A percentile compares a stretch with the other conserved stretches of the same genome.
These are phyloP conservation scores for Epichloe scottii DNA, from an alignment of 2,329 filamentous ascomycete genomes.

Conservation along the genomic window DNA sequence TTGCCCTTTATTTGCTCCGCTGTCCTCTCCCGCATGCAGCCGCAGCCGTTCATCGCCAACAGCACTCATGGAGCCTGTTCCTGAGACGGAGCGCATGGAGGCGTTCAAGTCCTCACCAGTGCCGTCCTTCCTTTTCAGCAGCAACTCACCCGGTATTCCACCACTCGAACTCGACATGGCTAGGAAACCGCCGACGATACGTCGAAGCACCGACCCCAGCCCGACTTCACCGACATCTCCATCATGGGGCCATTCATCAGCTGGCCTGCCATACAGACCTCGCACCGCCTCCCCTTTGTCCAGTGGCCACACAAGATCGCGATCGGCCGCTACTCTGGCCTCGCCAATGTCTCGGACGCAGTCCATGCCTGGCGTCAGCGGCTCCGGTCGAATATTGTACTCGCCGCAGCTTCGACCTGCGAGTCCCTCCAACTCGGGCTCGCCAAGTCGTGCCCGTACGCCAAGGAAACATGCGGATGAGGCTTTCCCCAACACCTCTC, in stretches of 20 bases:
- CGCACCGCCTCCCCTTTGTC: conserved; percentile 51
- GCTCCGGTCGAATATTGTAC: conserved; percentile 44
- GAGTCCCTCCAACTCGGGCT: conserved; percentile 35
- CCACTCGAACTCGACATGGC: conserved; percentile 30
- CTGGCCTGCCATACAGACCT: conserved; percentile 43
- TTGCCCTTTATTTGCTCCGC: neutral
- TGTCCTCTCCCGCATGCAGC: neutral
- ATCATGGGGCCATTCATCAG: conserved; percentile 30
- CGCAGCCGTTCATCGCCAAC: neutral
- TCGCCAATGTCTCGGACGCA: conserved; percentile 50
- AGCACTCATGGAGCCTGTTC: conserved; percentile 49
- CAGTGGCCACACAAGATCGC: conserved; percentile 43
- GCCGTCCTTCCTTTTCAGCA: conserved; percentile 35
- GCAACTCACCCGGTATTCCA: conserved; percentile 17
- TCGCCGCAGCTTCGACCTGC: conserved; percentile 39
- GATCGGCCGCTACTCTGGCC: conserved; percentile 41
- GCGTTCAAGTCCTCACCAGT: conserved; percentile 48
- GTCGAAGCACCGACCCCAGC: conserved; percentile 46
- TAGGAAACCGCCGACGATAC: conserved; percentile 39
- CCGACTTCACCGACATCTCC: conserved; percentile 39
- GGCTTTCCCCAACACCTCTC: conserved; percentile 43
- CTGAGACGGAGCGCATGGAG: conserved; percentile 56
- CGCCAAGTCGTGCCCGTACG: conserved; percentile 37
- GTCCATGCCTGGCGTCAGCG: conserved; percentile 51
- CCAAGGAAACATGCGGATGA: conserved; percentile 48